Evolutionary conservation across 2,329 filamentous ascomycete genomes (phyloP), one percentile per base, ranked within the genome.

Genomic region (Scolecobasidium constrictum): DNA sequence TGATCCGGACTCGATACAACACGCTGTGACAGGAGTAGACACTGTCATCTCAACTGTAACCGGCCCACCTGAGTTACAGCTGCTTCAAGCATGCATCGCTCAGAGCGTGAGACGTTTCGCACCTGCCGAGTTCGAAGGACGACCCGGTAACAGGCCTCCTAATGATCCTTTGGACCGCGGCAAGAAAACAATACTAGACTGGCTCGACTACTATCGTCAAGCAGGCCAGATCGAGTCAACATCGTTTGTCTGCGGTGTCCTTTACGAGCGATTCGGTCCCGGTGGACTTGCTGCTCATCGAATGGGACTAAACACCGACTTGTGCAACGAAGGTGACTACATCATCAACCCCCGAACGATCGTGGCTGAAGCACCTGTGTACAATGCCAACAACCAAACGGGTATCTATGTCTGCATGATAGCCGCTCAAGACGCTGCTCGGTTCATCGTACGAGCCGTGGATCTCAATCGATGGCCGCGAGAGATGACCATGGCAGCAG

Each of bases 101-200:
- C 75, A 72, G 15, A 68, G 74, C 15, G 82, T 87, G 2, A 71
- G 73, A 13, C 71, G 76, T 26, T 87, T 87, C 53, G 77, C 84
- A 3, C 82, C 83, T 1, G 81, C 82, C 5, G 83, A 86, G 52
- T 87, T 86, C 51, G 81, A 86, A 61, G 83, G 83, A 2, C 66
- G 67, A 22, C 66, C 82, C 13, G 59, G 61, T 15, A 66, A 72
- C 35, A 68, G 81, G 38, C 69, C 72, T 1, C 52, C 64, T 4
- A 62, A 67, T 43, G 78, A 82, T 45, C 69, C 76, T 2, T 62
- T 84, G 18, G 78, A 85, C 55, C 73, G 74, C 36, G 73, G 71
- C 16, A 75, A 73, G 17, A 41, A 34, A 17, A 20, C 40, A n/a
- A 78, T 78, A 2, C 63, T 80, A 4, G 63, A 67, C 2, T 65